Conservation (phyloP, 1,284 basidiomycete genomes). For the Stygiomarasmius scandens region DNA sequence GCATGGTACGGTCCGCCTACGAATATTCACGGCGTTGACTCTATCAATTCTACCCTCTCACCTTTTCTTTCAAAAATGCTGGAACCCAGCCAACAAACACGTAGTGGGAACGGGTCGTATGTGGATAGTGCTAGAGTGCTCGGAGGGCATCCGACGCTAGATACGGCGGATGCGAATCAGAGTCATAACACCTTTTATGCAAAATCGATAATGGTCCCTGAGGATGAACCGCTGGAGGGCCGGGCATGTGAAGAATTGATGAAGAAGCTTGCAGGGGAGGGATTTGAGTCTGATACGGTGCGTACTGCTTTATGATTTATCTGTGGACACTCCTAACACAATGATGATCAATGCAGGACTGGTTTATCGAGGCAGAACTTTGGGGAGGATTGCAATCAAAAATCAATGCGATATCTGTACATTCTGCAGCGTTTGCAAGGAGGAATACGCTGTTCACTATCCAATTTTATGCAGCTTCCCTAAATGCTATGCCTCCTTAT, state of each 20-base stretch:
- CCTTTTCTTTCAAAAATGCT: not conserved
- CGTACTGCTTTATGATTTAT: not conserved
- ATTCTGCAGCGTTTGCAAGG: conserved; percentile 19
- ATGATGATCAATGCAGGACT: no score
- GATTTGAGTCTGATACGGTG: conserved; percentile 15
- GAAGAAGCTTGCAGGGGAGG: conserved; percentile 21
- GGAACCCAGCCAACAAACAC: not conserved
- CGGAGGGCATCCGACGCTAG: conserved; percentile 4
- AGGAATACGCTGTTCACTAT: conserved; percentile 20
- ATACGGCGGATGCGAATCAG: conserved; percentile 12
- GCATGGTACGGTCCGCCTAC: conserved; percentile 11
- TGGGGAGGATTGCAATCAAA: conserved; percentile 22
- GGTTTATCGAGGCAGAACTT: conserved; percentile 24
- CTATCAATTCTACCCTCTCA: conserved; percentile 7
- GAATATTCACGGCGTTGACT: not conserved
- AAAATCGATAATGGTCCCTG: conserved; percentile 28
- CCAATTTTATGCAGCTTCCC: conserved; percentile 22
- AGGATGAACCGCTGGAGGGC: conserved; percentile 17
- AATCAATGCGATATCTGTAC: conserved; percentile 15
- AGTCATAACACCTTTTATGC: conserved; percentile 31
- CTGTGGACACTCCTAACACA: no score
- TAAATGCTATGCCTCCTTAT: conserved; percentile 4
- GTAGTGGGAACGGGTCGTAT: conserved; percentile 1
- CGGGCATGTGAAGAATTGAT: conserved; percentile 20
- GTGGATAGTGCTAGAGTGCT: not conserved